Evolutionary conservation across 176 grass and related monocot species (phyloP), one percentile per base, ranked within the genome.

Genomic region (Carex kokanica): DNA sequence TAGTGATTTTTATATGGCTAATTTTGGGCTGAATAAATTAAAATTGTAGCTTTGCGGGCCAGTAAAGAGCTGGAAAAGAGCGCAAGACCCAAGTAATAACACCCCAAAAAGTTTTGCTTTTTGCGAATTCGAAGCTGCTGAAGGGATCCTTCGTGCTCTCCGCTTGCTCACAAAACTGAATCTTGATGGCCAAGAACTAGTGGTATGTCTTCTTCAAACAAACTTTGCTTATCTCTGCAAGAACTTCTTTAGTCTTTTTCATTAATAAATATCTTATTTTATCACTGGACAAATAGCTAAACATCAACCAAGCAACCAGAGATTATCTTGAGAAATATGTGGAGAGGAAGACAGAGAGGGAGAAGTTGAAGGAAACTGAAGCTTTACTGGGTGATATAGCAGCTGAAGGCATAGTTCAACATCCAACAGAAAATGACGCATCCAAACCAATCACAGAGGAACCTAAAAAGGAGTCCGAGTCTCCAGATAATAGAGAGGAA

Each of bases 111-210:
- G 89, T 29, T 99, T 99, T 92, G 97, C 91, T 9, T 99, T 95
- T 93, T 99, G 93, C 74, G 97, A 96, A 88, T 99, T 99, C 83
- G 97, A 96, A 91, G 87, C 89, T 89, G 93, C 97, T 64, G 97
- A 99, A 88, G 93, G 97, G 63, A 88, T 99, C 71, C 89, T 96
- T 85, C 75, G 97, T 68, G 93, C 97, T 40, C 86, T 94, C 20
- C 88, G 97, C 41, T 89, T 99, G 80, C 93, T 99, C 27, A 90
- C 88, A 60, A 99, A 93, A 90, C 78, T 99, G 86, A 96, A 85
- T 86, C 85, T 99, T 81, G 93, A 99, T 88, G 91, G 97, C 0
- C 97, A 93, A 84, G 97, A 96, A 89, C 79, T 99, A 38, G 89
- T 99, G 93, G 97, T 99, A 93, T 57, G 86, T 64, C 51, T 86